These are phyloP conservation scores for Stylosanthes scabra DNA, from an alignment of 331 rosid species.

Conservation along the genomic window DNA sequence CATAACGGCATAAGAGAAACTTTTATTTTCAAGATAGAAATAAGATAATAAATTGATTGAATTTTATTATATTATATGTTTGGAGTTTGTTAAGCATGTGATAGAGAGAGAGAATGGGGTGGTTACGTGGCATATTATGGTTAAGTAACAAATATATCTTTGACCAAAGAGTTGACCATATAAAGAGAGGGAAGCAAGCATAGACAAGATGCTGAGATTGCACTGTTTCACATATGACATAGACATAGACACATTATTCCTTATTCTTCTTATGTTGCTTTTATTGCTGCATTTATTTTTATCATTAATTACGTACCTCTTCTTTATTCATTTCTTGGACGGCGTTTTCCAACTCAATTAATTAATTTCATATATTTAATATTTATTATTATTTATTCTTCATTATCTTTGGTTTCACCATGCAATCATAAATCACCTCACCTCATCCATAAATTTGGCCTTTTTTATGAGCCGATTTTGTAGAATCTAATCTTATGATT, in stretches of 20 bases:
- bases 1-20: too few species aligned
- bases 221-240: conserved; percentile 43
- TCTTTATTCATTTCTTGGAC: conserved; percentile 40
- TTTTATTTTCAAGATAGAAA: too few species aligned
- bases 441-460: conserved; percentile 29
- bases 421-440: conserved; percentile 8
- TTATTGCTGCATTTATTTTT: conserved; percentile 40
- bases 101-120: conserved; percentile 47
- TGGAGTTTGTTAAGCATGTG: conserved; percentile 42
- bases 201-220: not conserved
- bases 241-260: conserved; percentile 37
- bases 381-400: not conserved
- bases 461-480: conserved; percentile 35
- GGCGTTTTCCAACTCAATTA: conserved; percentile 35
- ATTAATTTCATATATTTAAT: conserved; percentile 5
- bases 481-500: not conserved
- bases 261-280: conserved; percentile 36
- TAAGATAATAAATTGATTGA: not conserved
- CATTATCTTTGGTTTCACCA: conserved; percentile 3
- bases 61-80: not conserved
- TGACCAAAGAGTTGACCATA: conserved; percentile 41
- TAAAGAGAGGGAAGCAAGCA: too few species aligned
- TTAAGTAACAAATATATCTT: conserved; percentile 40
- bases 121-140: conserved; percentile 36
- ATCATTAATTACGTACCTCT: conserved; percentile 21